These are phyloP conservation scores for Malus orientalis DNA, from an alignment of 306 rosid species.

Conservation along the genomic window DNA sequence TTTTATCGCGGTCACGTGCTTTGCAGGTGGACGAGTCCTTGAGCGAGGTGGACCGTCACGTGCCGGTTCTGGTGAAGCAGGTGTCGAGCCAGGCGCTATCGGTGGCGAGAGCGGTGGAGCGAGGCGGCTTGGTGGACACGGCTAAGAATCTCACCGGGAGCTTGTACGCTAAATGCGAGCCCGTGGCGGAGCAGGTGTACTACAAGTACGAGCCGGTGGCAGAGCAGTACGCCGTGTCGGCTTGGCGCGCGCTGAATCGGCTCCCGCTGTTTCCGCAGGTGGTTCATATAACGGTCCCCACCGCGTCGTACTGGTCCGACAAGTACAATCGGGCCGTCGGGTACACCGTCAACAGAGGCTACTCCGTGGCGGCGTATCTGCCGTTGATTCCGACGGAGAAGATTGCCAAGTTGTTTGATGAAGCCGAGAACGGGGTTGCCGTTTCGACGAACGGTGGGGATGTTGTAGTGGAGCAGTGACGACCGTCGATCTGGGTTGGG, in stretches of 20 bases:
- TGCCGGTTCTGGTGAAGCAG: slow-evolving; percentile 31
- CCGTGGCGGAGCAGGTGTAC: slow-evolving; percentile 28
- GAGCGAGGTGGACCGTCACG: slow-evolving; percentile 23
- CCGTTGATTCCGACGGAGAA: slow-evolving; percentile 39
- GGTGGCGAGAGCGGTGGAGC: background rate
- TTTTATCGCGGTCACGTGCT: background rate
- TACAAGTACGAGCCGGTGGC: slow-evolving; percentile 37
- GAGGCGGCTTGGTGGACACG: slow-evolving; percentile 30
- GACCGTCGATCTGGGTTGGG: background rate
- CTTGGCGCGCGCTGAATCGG: slow-evolving; percentile 39
- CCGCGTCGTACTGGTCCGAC: slow-evolving; percentile 37
- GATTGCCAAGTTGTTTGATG: slow-evolving; percentile 30
- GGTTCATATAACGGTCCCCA: slow-evolving; percentile 32
- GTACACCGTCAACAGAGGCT: slow-evolving; percentile 20
- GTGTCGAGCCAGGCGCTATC: slow-evolving; percentile 16
- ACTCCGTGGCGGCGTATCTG: slow-evolving; percentile 17
- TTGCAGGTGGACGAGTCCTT: slow-evolving; percentile 35
- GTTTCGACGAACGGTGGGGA: slow-evolving; percentile 3
- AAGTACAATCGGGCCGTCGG: slow-evolving; percentile 28
- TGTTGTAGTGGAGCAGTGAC: background rate
- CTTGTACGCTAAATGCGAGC: slow-evolving; percentile 25
- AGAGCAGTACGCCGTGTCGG: slow-evolving; percentile 33
- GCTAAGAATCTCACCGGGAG: slow-evolving; percentile 12
- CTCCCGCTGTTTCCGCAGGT: slow-evolving; percentile 34
- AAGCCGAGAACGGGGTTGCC: slow-evolving; percentile 4